These are phyloP conservation scores for Fusarium sp. DNA, from an alignment of 2,329 filamentous ascomycete genomes.

Conservation along the genomic window DNA sequence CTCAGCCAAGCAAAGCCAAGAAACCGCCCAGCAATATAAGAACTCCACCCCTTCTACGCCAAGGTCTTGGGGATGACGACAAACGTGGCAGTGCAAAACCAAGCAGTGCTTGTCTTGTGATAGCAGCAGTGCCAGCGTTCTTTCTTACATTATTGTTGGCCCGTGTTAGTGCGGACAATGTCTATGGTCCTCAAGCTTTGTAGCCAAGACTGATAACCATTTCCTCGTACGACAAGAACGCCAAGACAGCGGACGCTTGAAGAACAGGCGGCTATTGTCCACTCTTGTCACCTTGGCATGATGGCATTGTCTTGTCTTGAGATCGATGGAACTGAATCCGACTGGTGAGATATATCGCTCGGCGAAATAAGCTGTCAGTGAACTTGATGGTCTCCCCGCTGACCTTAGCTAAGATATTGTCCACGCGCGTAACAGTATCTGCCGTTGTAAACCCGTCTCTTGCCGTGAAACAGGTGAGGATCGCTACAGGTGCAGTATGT, in stretches of 20 bases:
- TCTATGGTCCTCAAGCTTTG: slow-evolving; percentile 41
- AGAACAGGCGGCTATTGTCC: background rate
- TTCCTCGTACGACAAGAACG: slow-evolving; percentile 5
- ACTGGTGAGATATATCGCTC: background rate
- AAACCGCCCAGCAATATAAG: slow-evolving; percentile 20
- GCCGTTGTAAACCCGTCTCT: background rate
- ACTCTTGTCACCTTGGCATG: slow-evolving; percentile 7
- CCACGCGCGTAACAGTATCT: background rate
- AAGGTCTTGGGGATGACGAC: slow-evolving; percentile 44
- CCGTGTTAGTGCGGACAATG: slow-evolving; percentile 16
- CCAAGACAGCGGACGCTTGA: background rate
- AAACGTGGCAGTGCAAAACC: slow-evolving; percentile 45
- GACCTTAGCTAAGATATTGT: background rate
- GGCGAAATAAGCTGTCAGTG: background rate
- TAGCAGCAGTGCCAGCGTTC: background rate
- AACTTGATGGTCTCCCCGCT: background rate
- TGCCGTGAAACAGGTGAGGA: background rate
- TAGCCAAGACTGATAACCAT: slow-evolving; percentile 33
- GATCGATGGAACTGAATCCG: background rate
- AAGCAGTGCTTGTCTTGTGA: slow-evolving; percentile 6
- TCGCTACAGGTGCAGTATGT: background rate
- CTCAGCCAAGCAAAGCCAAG: slow-evolving; percentile 23
- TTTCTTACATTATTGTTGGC: background rate
- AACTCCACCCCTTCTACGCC: slow-evolving; percentile 26
- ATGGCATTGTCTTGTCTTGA: background rate